These are phyloP conservation scores for Fusarium albosuccineum DNA, from an alignment of 2,329 filamentous ascomycete species.

Conservation along the genomic window DNA sequence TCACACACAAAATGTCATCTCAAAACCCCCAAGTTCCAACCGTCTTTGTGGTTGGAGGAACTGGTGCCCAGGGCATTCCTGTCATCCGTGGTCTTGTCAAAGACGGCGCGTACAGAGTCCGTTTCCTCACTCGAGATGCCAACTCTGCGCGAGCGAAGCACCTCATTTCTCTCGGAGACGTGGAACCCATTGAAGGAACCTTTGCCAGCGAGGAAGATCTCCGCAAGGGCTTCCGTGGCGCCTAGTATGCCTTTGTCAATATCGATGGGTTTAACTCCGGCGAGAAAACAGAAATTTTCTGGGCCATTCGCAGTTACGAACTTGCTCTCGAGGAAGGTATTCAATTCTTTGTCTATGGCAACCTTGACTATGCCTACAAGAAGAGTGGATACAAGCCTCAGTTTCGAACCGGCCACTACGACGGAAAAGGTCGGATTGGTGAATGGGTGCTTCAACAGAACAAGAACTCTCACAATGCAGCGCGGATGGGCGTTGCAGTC, in stretches of 20 bases:
- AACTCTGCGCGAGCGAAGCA: not conserved
- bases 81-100: not conserved
- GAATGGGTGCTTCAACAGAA: constrained; percentile 59
- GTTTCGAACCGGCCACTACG: constrained; percentile 63
- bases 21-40: not conserved
- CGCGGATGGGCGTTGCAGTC: constrained; percentile 3
- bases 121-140: not conserved
- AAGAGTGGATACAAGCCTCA: constrained; percentile 60
- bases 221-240: not conserved
- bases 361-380: constrained; percentile 63
- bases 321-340: constrained; percentile 35
- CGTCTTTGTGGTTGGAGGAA: constrained; percentile 5
- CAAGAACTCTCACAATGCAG: not conserved
- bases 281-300: constrained; percentile 31
- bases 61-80: constrained; percentile 1
- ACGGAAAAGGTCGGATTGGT: constrained; percentile 59
- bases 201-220: constrained; percentile 3
- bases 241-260: not conserved
- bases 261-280: constrained; percentile 2
- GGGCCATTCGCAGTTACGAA: constrained; percentile 19
- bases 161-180: not conserved
- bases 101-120: constrained; percentile 2
- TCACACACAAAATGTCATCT: not conserved
- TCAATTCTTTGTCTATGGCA: constrained; percentile 61
- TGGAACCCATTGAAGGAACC: not conserved